Evolutionary conservation across 495 filamentous ascomycete genomes (phyloP), one percentile per base, ranked within the genome.

Genomic region (Lasiosphaeria miniovina): DNA sequence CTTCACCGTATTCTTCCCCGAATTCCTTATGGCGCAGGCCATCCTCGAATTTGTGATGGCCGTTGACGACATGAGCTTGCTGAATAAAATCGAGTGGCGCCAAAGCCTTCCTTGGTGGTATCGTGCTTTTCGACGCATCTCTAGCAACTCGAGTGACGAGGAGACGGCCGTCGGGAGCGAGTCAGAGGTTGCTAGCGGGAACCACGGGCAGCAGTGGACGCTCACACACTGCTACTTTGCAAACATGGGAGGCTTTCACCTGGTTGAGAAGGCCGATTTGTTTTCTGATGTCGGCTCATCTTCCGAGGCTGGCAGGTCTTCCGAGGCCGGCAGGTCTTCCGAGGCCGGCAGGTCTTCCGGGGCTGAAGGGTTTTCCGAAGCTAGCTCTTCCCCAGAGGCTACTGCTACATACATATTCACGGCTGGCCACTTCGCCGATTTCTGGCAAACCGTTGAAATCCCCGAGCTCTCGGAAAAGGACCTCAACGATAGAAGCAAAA

Each of bases 241-340:
- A 15, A 73, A 77, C 40, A 75, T 75, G 70, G 72, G 74, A 14
- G 75, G 73, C 8, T 78, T 79, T 60, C 52, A 52, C n/a, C n/a
- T n/a, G n/a, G n/a, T n/a, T 34, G 61, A 56, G 46, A 4, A 17
- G 17, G 8, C 11, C 15, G 32, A 49, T n/a, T n/a, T n/a, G n/a
- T n/a, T n/a, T n/a, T n/a, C n/a, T 15, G 34, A 45, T 0, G 36
- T 54, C 31, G 52, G 49, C n/a, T 17, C 0, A 6, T 15, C 55
- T 33, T 53, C 52, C 4, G 15, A 6, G 46, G 46, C 46, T 31
- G 12, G 6, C 17, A n/a, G n/a, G n/a, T n/a, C n/a, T n/a, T n/a
- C n/a, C n/a, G n/a, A n/a, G n/a, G n/a, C n/a, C n/a, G n/a, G n/a
- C n/a, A n/a, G n/a, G n/a, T n/a, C n/a, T n/a, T n/a, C n/a, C n/a